Evolutionary conservation across 2,329 filamentous ascomycete species (phyloP).

Genomic region (Amylocarpus encephaloides): DNA sequence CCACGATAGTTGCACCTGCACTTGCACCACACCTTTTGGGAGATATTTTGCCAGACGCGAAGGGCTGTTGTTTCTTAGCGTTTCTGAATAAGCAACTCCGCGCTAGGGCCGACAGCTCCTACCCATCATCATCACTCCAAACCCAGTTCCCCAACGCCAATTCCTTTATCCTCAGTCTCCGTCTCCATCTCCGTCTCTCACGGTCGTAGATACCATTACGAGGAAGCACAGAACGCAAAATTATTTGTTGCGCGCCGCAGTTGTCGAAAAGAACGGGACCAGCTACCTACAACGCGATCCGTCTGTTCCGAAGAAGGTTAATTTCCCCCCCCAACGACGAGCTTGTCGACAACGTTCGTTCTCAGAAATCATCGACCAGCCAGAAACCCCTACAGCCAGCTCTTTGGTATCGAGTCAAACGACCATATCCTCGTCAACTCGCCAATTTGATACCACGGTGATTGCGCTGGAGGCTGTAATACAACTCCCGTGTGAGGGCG

Average conservation of each 20-base stretch:
- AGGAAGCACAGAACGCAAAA: neutral
- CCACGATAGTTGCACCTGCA: neutral
- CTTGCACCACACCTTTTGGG: neutral
- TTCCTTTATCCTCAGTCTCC: neutral
- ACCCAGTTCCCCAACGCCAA: no score
- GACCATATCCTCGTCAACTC: neutral
- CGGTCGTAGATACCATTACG: neutral
- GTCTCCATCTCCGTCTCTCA: neutral
- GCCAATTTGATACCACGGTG: neutral
- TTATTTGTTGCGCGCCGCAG: neutral
- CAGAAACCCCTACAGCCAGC: neutral
- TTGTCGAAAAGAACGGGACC: neutral
- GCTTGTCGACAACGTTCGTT: neutral
- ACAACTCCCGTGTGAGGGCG: constrained; percentile 17
- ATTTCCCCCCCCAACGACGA: constrained; percentile 3
- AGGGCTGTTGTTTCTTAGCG: neutral
- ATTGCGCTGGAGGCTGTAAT: constrained; percentile 12
- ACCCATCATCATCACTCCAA: neutral
- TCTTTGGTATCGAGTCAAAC: neutral
- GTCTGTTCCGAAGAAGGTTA: constrained; percentile 10
- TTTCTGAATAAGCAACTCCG: constrained; percentile 4
- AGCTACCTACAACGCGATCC: constrained; percentile 10
- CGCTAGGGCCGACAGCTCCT: constrained; percentile 1
- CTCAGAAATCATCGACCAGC: no score
- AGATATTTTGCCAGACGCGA: neutral